Evolutionary conservation across 495 filamentous ascomycete genomes (phyloP).

Genomic region (Podospora australis): DNA sequence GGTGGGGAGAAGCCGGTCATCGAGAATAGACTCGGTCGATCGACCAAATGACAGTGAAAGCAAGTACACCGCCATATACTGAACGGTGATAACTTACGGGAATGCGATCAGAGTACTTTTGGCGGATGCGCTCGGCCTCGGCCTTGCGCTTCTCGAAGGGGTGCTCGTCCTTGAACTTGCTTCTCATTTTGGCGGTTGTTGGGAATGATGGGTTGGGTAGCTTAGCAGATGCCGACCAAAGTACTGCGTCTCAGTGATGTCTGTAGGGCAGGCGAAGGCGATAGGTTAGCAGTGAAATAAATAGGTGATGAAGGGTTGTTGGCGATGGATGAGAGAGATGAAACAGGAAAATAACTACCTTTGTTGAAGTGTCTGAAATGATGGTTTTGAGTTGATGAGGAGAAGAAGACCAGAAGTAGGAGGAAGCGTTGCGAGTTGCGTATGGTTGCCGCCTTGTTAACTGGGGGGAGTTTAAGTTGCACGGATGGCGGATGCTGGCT

Average conservation of each 20-base stretch:
- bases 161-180: conserved; percentile 99
- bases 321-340: conserved; percentile 1
- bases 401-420: conserved; percentile 9
- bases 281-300: background rate
- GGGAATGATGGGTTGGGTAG: conserved; percentile 2
- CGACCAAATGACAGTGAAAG: conserved; percentile 11
- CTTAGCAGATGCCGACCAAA: background rate
- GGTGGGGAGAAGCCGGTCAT: background rate
- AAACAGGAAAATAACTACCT: background rate
- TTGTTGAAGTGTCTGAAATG: background rate
- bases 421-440: conserved; percentile 5
- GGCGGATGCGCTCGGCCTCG: conserved; percentile 96
- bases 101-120: conserved; percentile 98
- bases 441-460: conserved; percentile 23
- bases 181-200: conserved; percentile 63
- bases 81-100: conserved; percentile 79
- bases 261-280: background rate
- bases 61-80: too few relatives aligned
- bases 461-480: conserved; percentile 9
- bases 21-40: too few relatives aligned
- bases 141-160: conserved; percentile 99
- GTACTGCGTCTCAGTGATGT: background rate
- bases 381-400: conserved; percentile 7
- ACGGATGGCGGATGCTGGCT: conserved; percentile 3
- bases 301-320: background rate